phyloP scores from a whole-genome alignment of 225 moss, liverwort and hornwort genomes.

The Physcomitrellopsis africana region DNA sequence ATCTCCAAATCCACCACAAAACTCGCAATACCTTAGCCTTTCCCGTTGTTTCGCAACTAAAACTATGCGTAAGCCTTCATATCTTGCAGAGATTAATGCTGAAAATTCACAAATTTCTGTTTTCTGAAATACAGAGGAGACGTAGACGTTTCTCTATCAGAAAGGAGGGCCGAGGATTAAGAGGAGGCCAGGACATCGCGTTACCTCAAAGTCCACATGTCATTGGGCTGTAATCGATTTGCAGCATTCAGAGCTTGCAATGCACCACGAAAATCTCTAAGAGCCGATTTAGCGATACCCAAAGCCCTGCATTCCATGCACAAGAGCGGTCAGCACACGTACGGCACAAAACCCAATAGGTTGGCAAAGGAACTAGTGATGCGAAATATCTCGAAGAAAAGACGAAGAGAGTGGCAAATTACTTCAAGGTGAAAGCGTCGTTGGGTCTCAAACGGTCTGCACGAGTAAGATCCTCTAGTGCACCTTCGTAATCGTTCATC shows the following conservation, averaged over 20 bases:
- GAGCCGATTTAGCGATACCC: constrained; percentile 58
- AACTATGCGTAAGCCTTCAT: neutral
- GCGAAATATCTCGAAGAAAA: neutral
- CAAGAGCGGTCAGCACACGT: constrained; percentile 14
- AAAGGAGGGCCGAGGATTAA: no score
- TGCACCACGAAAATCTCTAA: constrained; percentile 64
- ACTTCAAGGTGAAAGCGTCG: constrained; percentile 56
- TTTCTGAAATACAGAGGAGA: no score
- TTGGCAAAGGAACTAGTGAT: neutral
- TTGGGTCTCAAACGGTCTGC: constrained; percentile 51
- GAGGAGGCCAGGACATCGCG: neutral
- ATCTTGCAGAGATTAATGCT: no score
- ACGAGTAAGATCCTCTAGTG: constrained; percentile 52
- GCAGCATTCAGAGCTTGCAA: constrained; percentile 54
- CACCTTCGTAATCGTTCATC: constrained; percentile 59
- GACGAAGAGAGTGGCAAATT: neutral
- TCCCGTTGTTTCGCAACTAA: neutral
- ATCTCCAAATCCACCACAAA: neutral
- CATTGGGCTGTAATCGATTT: constrained; percentile 56
- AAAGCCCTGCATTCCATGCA: constrained; percentile 47
- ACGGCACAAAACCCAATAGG: neutral
- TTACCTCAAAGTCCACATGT: constrained; percentile 64
- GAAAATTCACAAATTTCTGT: no score
- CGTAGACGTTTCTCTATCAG: no score
- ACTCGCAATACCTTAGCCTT: neutral